Conservation (phyloP, 2,329 filamentous ascomycete species). For the Curvularia sp. region DNA sequence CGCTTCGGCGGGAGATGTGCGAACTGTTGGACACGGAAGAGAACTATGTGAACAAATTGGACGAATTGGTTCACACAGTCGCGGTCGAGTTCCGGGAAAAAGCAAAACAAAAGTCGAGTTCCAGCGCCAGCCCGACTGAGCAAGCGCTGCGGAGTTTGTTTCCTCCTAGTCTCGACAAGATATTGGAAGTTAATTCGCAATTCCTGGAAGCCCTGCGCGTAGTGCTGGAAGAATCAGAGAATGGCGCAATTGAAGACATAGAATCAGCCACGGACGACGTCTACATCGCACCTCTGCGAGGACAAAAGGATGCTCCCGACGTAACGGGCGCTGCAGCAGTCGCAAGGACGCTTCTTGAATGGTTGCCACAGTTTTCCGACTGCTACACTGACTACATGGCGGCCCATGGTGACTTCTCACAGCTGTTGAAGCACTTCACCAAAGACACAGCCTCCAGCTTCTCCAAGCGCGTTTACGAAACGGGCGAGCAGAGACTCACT, state of each 20-base stretch:
- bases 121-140: slow-evolving; percentile 73
- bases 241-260: slow-evolving; percentile 78
- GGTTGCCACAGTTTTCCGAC: slow-evolving; percentile 90
- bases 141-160: slow-evolving; percentile 79
- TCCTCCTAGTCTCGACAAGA: slow-evolving; percentile 78
- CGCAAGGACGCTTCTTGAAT: slow-evolving; percentile 82
- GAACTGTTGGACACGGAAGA: slow-evolving; percentile 94
- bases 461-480: slow-evolving; percentile 77
- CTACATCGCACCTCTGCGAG: slow-evolving; percentile 44
- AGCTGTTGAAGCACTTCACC: slow-evolving; percentile 78
- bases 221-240: slow-evolving; percentile 82
- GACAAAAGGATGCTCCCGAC: slow-evolving; percentile 62
- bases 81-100: slow-evolving; percentile 80
- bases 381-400: slow-evolving; percentile 94
- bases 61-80: slow-evolving; percentile 80
- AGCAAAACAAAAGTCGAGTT: slow-evolving; percentile 64
- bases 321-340: slow-evolving; percentile 79
- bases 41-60: slow-evolving; percentile 87
- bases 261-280: slow-evolving; percentile 60
- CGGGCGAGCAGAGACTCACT: slow-evolving; percentile 87
- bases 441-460: slow-evolving; percentile 81
- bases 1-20: slow-evolving; percentile 83
- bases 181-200: slow-evolving; percentile 79
- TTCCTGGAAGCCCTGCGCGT: slow-evolving; percentile 80
- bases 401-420: slow-evolving; percentile 85